Percentiles rank a stretch among this genome's conserved stretches.
Evolutionary conservation across 2,329 filamentous ascomycete species (phyloP).

Genomic region (Exutisphaerella laricina): DNA sequence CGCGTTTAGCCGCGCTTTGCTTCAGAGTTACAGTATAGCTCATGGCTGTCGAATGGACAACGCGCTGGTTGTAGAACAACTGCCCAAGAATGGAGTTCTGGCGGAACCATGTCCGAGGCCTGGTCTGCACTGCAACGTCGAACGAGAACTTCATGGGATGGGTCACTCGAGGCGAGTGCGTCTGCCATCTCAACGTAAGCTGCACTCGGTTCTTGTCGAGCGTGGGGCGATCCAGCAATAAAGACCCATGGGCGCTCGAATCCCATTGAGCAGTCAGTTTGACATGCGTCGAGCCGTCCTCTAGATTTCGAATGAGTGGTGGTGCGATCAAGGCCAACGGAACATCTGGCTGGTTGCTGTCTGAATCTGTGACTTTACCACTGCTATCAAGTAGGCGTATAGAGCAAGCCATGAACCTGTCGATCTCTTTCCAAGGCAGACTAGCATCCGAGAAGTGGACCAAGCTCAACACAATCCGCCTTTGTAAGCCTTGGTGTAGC

Average conservation of each 20-base stretch:
- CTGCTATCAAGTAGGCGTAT: slow-evolving; percentile 78
- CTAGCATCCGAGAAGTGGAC: slow-evolving; percentile 85
- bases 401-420: slow-evolving; percentile 68
- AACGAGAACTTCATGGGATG: slow-evolving; percentile 82
- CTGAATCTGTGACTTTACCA: slow-evolving; percentile 72
- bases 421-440: slow-evolving; percentile 82
- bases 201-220: slow-evolving; percentile 90
- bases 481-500: slow-evolving; percentile 87
- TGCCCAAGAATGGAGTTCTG: slow-evolving; percentile 82
- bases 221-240: slow-evolving; percentile 89
- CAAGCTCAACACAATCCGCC: slow-evolving; percentile 80
- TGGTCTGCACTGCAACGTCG: slow-evolving; percentile 74
- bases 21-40: slow-evolving; percentile 84
- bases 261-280: slow-evolving; percentile 94
- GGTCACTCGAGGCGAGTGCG: slow-evolving; percentile 75
- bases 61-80: slow-evolving; percentile 76
- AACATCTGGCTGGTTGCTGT: slow-evolving; percentile 66
- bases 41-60: slow-evolving; percentile 79
- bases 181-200: slow-evolving; percentile 79
- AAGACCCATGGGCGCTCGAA: slow-evolving; percentile 82
- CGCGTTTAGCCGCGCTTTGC: slow-evolving; percentile 82
- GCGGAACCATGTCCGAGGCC: slow-evolving; percentile 76
- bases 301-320: slow-evolving; percentile 75
- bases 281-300: slow-evolving; percentile 83
- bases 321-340: slow-evolving; percentile 69